phyloP scores from a whole-genome alignment of 805 yeast genomes.

The baker's yeast (Saccharomyces cerevisiae) region DNA sequence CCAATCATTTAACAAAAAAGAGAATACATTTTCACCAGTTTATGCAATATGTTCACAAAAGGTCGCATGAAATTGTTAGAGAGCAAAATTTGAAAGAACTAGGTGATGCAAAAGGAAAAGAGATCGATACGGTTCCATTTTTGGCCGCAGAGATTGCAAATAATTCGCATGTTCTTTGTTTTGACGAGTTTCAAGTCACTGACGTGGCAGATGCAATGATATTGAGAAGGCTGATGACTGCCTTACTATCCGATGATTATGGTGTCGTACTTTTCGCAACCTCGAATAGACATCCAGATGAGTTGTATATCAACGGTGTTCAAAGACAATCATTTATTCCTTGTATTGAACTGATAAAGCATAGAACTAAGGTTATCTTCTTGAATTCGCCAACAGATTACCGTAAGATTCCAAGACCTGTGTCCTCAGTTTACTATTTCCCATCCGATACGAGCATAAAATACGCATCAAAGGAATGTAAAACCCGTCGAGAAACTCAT shows the following conservation, averaged over 20 bases:
- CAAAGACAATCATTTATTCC: constrained; percentile 90
- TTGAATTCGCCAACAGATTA: constrained; percentile 91
- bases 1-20: constrained; percentile 63
- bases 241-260: constrained; percentile 60
- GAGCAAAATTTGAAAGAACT: constrained; percentile 41
- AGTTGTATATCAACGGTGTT: constrained; percentile 85
- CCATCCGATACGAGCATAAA: constrained; percentile 61
- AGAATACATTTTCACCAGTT: constrained; percentile 94
- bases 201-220: constrained; percentile 99
- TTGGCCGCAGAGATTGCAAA: constrained; percentile 78
- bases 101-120: constrained; percentile 35
- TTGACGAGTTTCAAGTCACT: constrained; percentile 96
- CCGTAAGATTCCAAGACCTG: constrained; percentile 77
- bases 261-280: constrained; percentile 90
- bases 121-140: constrained; percentile 74
- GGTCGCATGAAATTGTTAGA: constrained; percentile 65
- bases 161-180: constrained; percentile 71
- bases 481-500: constrained; percentile 49
- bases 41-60: constrained; percentile 87
- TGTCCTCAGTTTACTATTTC: constrained; percentile 66
- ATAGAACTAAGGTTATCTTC: constrained; percentile 65
- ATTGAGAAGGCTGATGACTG: constrained; percentile 61
- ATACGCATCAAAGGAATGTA: constrained; percentile 44
- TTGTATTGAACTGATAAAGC: constrained; percentile 72
- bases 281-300: constrained; percentile 91